Percentiles rank a stretch among this genome's conserved stretches.
phyloP scores from a whole-genome alignment of 2,329 filamentous ascomycete species.

The Talaromyces sp. region DNA sequence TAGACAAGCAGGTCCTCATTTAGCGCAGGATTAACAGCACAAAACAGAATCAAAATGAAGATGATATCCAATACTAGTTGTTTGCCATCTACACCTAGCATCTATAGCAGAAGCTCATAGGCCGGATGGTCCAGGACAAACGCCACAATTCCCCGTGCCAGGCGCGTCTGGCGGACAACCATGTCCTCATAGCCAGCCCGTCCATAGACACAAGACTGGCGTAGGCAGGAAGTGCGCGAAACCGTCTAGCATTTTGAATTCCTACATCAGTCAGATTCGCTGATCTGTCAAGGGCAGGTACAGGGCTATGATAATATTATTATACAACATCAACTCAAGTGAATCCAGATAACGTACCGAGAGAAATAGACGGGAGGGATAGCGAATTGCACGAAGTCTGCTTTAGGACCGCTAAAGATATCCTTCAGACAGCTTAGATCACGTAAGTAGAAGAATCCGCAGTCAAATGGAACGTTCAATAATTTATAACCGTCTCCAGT shows the following conservation, averaged over 20 bases:
- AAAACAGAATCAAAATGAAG: conserved; percentile 4
- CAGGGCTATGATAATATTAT: background rate
- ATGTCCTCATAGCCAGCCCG: background rate
- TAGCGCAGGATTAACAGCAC: background rate
- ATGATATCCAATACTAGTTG: background rate
- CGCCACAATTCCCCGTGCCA: background rate
- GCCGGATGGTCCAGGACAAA: conserved; percentile 4
- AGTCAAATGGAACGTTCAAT: conserved; percentile 3
- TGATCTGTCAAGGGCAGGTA: background rate
- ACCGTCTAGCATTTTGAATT: background rate
- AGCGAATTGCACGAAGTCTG: background rate
- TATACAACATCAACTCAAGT: too few species aligned
- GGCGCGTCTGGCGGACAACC: background rate
- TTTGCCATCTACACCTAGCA: background rate
- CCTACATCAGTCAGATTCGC: conserved; percentile 4
- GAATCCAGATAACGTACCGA: too few species aligned
- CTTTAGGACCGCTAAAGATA: background rate
- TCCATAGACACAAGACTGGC: background rate
- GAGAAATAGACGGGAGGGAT: conserved; percentile 1
- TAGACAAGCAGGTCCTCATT: conserved; percentile 3
- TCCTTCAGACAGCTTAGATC: conserved; percentile 1
- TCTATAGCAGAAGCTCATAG: background rate
- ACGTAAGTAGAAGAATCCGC: conserved; percentile 7
- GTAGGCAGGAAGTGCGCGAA: conserved; percentile 1
- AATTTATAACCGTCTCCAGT: background rate